Conservation (phyloP, 2,329 filamentous ascomycete species). For the Achaetomium macrosporum region DNA sequence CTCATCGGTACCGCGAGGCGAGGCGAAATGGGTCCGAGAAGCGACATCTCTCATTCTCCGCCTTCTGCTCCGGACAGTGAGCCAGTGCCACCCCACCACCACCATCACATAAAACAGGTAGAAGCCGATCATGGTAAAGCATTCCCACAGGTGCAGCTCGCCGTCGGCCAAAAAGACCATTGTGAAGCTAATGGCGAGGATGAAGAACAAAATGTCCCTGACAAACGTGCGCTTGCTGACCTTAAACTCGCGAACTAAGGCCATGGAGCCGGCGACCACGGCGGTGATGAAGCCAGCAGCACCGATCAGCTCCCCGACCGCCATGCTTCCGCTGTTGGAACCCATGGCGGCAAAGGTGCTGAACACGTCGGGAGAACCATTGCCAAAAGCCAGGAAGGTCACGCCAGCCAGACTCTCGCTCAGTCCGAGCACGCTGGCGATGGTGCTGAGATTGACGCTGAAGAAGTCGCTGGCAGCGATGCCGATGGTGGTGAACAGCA, state of each 20-base stretch:
- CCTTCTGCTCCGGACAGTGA: slow-evolving; percentile 56
- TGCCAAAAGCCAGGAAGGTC: slow-evolving; percentile 93
- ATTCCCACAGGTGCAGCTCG: slow-evolving; percentile 80
- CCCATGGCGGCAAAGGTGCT: slow-evolving; percentile 98
- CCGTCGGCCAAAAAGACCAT: slow-evolving; percentile 85
- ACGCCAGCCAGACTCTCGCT: slow-evolving; percentile 96
- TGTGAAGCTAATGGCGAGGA: slow-evolving; percentile 77
- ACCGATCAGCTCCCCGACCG: slow-evolving; percentile 89
- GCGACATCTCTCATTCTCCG: slow-evolving; percentile 61
- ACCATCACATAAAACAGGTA: slow-evolving; percentile 85
- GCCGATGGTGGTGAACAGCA: slow-evolving; percentile 94
- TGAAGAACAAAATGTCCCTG: slow-evolving; percentile 87
- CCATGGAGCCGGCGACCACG: slow-evolving; percentile 96
- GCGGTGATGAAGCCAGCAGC: slow-evolving; percentile 94
- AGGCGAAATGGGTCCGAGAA: slow-evolving; percentile 65
- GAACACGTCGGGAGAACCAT: slow-evolving; percentile 96
- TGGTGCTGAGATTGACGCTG: slow-evolving; percentile 92
- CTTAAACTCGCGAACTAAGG: slow-evolving; percentile 87
- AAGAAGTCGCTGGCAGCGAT: slow-evolving; percentile 98
- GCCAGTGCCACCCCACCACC: slow-evolving; percentile 92
- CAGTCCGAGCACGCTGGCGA: slow-evolving; percentile 80
- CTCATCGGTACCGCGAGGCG: slow-evolving; percentile 47
- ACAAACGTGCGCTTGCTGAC: slow-evolving; percentile 87
- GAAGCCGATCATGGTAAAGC: slow-evolving; percentile 80
- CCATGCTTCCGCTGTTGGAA: slow-evolving; percentile 94